phyloP scores from a whole-genome alignment of 805 yeast genomes.

The Candida krabiensis region DNA sequence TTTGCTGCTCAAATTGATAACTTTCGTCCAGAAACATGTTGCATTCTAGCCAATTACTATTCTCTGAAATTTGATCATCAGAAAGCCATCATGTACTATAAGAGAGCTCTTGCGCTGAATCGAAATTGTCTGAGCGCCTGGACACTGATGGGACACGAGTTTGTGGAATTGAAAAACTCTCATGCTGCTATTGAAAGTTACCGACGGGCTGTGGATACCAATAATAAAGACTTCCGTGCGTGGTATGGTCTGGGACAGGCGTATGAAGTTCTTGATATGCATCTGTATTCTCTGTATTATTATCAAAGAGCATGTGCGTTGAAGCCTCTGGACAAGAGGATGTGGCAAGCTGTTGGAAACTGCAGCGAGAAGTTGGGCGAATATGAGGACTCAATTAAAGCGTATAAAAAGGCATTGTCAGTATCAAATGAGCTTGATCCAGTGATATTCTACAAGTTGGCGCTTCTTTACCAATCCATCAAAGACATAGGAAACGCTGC shows the following conservation, averaged over 20 bases:
- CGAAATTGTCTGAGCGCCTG: conserved; percentile 85
- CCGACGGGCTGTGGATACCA: conserved; percentile 88
- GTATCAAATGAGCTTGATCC: conserved; percentile 52
- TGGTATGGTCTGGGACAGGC: conserved; percentile 99
- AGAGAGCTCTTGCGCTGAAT: conserved; percentile 81
- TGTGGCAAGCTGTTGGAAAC: conserved; percentile 95
- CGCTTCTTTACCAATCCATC: conserved; percentile 59
- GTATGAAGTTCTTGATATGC: conserved; percentile 95
- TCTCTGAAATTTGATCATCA: conserved; percentile 92
- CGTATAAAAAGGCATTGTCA: conserved; percentile 74
- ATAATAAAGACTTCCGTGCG: conserved; percentile 86
- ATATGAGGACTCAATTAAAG: conserved; percentile 69
- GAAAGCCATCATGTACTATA: conserved; percentile 89
- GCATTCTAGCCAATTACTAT: conserved; percentile 90
- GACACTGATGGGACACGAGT: conserved; percentile 99
- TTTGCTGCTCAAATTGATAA: conserved; percentile 78
- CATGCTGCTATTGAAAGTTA: conserved; percentile 98
- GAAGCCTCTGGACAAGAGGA: conserved; percentile 85
- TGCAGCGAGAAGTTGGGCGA: conserved; percentile 82
- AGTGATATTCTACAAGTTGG: conserved; percentile 62
- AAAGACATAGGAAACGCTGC: conserved; percentile 55
- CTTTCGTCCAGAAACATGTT: conserved; percentile 92
- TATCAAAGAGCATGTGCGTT: conserved; percentile 88
- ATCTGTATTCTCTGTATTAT: conserved; percentile 85
- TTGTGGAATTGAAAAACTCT: conserved; percentile 91